phyloP scores from a whole-genome alignment of 768 basidiomycete species.

The Pulveroboletus frians region DNA sequence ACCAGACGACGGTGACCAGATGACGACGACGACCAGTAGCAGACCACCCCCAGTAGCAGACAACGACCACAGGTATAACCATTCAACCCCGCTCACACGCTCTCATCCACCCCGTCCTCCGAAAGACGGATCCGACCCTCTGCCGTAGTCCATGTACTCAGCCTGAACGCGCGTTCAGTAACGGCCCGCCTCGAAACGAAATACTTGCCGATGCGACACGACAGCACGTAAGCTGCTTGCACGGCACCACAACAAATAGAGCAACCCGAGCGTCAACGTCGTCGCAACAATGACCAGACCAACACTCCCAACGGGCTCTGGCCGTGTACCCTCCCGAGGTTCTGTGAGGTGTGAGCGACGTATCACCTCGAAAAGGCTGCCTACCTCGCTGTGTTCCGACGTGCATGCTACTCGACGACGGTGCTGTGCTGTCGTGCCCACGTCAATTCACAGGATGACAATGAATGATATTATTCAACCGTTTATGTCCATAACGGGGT shows the following conservation, averaged over 20 bases:
- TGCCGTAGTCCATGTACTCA: constrained; percentile 48
- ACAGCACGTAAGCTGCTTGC: constrained; percentile 51
- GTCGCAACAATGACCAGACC: constrained; percentile 52
- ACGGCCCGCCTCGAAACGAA: background rate
- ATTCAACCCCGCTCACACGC: no score
- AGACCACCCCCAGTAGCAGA: no score
- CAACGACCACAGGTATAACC: no score
- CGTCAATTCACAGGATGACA: no score
- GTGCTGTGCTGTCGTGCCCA: no score
- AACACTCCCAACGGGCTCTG: constrained; percentile 58
- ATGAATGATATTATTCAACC: no score
- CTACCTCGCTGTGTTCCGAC: constrained; percentile 21
- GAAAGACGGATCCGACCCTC: constrained; percentile 65
- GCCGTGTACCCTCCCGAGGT: constrained; percentile 54
- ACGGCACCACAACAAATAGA: constrained; percentile 62
- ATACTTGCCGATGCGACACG: constrained; percentile 57
- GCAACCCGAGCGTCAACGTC: constrained; percentile 48
- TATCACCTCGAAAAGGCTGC: no score
- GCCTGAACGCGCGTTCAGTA: constrained; percentile 30
- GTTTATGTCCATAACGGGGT: no score
- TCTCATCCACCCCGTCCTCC: constrained; percentile 43
- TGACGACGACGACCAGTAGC: no score
- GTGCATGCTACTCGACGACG: no score
- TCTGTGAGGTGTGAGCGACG: constrained; percentile 33
- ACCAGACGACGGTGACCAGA: no score